These are phyloP conservation scores for Hanseniaspora singularis DNA, from an alignment of 805 yeast species.

Conservation along the genomic window DNA sequence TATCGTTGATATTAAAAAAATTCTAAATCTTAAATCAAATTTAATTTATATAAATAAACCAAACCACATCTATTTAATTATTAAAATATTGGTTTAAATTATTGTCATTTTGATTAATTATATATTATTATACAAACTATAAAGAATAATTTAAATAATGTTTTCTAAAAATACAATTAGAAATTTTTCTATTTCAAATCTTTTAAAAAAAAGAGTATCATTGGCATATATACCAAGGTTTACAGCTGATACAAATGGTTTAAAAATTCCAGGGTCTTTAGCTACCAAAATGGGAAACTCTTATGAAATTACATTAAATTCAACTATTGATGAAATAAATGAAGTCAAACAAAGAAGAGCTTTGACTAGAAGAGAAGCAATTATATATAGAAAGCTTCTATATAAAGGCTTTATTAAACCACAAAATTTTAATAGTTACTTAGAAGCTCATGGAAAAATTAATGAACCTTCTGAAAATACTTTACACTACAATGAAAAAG, in stretches of 20 bases:
- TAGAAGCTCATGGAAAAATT: background rate
- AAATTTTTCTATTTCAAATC: background rate
- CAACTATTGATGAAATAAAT: background rate
- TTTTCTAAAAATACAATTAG: background rate
- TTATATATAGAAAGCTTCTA: constrained; percentile 3
- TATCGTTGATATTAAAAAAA: too few relatives aligned
- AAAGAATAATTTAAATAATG: too few relatives aligned
- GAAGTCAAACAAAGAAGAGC: background rate
- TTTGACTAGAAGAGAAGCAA: constrained; percentile 2
- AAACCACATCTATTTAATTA: too few relatives aligned
- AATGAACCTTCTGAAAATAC: background rate
- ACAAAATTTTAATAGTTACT: background rate
- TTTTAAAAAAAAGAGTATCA: constrained; percentile 2
- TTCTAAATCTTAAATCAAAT: too few relatives aligned
- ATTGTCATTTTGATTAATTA: too few relatives aligned
- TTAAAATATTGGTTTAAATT: too few relatives aligned
- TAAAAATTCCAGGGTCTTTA: background rate
- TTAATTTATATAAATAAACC: too few relatives aligned
- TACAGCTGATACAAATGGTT: background rate
- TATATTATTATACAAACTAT: too few relatives aligned
- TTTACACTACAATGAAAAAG: background rate
- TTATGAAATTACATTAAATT: background rate
- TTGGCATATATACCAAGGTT: background rate
- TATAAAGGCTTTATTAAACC: constrained; percentile 4
- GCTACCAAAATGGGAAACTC: background rate